Conservation (phyloP, 2,329 filamentous ascomycete species). For the Elsinoe ampelina region DNA sequence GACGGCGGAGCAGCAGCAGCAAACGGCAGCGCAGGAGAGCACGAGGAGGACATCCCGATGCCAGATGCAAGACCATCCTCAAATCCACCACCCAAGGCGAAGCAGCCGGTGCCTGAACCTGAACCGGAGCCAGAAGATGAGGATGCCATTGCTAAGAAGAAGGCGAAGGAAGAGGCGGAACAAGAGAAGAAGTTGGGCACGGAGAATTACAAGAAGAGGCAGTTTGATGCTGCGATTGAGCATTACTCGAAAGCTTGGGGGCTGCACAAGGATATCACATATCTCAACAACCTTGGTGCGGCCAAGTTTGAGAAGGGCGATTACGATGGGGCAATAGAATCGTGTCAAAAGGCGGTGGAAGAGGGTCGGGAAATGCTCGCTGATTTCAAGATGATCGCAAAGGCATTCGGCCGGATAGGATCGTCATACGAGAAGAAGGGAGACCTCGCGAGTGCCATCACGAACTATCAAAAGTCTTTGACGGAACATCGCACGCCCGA, state of each 20-base stretch:
- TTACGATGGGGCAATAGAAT: slow-evolving; percentile 75
- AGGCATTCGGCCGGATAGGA: slow-evolving; percentile 93
- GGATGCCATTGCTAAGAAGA: slow-evolving; percentile 72
- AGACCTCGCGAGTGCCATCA: slow-evolving; percentile 68
- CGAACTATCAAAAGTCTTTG: slow-evolving; percentile 85
- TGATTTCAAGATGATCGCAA: slow-evolving; percentile 97
- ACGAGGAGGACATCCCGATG: slow-evolving; percentile 69
- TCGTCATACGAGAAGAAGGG: slow-evolving; percentile 86
- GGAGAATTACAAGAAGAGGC: slow-evolving; percentile 94
- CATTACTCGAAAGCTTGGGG: slow-evolving; percentile 97
- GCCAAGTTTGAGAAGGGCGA: slow-evolving; percentile 96
- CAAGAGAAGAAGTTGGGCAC: slow-evolving; percentile 92
- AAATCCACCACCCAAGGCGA: slow-evolving; percentile 46
- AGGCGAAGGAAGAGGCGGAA: slow-evolving; percentile 86
- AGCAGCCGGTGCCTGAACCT: slow-evolving; percentile 50
- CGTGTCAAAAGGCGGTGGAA: slow-evolving; percentile 79
- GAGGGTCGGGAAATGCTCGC: slow-evolving; percentile 83
- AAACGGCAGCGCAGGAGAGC: slow-evolving; percentile 37
- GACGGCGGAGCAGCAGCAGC: slow-evolving; percentile 32
- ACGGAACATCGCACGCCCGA: slow-evolving; percentile 96
- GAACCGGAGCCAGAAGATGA: slow-evolving; percentile 66
- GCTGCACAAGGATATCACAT: slow-evolving; percentile 88
- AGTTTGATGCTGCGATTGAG: slow-evolving; percentile 88
- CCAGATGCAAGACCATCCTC: slow-evolving; percentile 51
- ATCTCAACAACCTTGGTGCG: slow-evolving; percentile 91